Evolutionary conservation across 208 protist species (phyloP), one percentile per base, ranked within the genome.

Genomic region (Trypanosoma rangeli): DNA sequence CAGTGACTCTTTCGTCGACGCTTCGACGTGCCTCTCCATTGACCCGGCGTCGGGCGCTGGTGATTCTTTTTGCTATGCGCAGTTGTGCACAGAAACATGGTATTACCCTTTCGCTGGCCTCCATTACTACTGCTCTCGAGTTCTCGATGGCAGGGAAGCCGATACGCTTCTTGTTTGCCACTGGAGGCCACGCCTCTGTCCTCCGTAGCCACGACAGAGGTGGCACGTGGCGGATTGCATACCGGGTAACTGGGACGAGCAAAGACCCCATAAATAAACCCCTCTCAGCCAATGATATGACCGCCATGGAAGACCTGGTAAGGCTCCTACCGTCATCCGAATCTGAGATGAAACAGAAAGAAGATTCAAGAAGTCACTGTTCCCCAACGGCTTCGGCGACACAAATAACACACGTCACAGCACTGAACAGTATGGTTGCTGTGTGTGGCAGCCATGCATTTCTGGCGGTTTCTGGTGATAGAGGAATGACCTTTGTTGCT

Each of bases 161-260:
- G 48, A 56, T 60, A 31, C 76, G 84, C 10, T 94, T 94, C 72
- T 61, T 92, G 35, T 87, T 94, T 68, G 82, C 76, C 7, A 66
- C 85, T 13, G 83, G 78, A 8, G 80, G 56, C 42, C 88, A 86
- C 62, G 73, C 67, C 26, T 71, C 71, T 35, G 69, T 94, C 26
- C 56, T 92, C 8, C 83, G 89, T 22, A 90, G 84, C 61, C 74
- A 85, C n/a, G 85, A 94, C 67, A 61, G 74, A 39, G 89, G 89
- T 15, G 44, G 39, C 18, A 83, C 84, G 24, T 94, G 89, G 89
- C 71, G 71, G 46, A 44, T 61, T 61, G 46, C 55, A 20, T 70
- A 66, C 48, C 44, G 64, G 61, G 33, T 37, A 5, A 52, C 33
- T 2, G 37, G 10, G 18, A 39, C 20, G 8, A 39, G 28, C 16